phyloP scores from a whole-genome alignment of 2,329 filamentous ascomycete genomes.

The Xylaria sp. region DNA sequence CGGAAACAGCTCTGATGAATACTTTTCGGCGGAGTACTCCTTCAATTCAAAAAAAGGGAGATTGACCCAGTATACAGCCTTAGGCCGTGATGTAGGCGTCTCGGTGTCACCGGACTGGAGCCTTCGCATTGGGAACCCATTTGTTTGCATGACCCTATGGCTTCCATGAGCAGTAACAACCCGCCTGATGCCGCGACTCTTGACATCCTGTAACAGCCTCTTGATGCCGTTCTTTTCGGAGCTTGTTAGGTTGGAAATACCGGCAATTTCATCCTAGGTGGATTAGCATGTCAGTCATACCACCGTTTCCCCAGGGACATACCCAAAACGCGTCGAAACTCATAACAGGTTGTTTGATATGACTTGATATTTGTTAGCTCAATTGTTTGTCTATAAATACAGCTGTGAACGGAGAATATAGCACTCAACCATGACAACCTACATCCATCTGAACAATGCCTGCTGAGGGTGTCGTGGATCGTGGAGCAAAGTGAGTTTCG shows the following conservation, averaged over 20 bases:
- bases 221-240: conserved; percentile 10
- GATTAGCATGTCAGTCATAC: background rate
- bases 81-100: conserved; percentile 7
- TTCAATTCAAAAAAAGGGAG: conserved; percentile 54
- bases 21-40: conserved; percentile 22
- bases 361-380: conserved; percentile 20
- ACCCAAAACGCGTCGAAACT: conserved; percentile 52
- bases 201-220: conserved; percentile 13
- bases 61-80: conserved; percentile 48
- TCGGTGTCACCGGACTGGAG: conserved; percentile 22
- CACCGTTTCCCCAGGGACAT: conserved; percentile 1
- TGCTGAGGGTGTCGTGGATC: conserved; percentile 41
- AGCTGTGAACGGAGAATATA: conserved; percentile 28
- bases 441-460: conserved; percentile 51
- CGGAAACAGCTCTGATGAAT: conserved; percentile 25
- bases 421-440: background rate
- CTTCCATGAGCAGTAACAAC: conserved; percentile 1
- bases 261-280: conserved; percentile 44
- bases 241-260: conserved; percentile 39
- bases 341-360: conserved; percentile 48
- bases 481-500: conserved; percentile 45
- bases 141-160: conserved; percentile 11
- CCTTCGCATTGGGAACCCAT: conserved; percentile 6
- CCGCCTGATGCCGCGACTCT: background rate
- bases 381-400: rapidly evolving